A percentile compares a stretch with the other conserved stretches of the same genome.
phyloP scores from a whole-genome alignment of 177 flowering plant genomes.

The Telopea speciosissima region DNA sequence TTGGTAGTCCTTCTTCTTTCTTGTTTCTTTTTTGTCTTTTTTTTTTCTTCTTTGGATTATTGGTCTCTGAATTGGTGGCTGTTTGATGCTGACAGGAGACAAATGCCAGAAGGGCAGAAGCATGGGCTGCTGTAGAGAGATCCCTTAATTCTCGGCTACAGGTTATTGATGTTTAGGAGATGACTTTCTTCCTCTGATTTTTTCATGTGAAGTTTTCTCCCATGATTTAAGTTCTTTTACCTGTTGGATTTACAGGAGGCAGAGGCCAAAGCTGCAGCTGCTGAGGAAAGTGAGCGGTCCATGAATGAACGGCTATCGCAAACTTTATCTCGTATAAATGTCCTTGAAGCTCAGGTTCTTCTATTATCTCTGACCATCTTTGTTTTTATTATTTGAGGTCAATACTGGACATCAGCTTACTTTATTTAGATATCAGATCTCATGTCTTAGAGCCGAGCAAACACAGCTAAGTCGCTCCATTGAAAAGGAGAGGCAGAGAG shows the following conservation, averaged over 20 bases:
- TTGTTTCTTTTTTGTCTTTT: no score
- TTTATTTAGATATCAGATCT: constrained; percentile 46
- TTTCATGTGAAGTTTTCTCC: background rate
- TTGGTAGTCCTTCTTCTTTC: background rate
- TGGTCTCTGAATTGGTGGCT: background rate
- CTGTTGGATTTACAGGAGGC: constrained; percentile 63
- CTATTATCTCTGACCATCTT: constrained; percentile 5
- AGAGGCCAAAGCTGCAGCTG: constrained; percentile 88
- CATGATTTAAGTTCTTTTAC: background rate
- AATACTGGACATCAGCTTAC: constrained; percentile 12
- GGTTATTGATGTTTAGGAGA: constrained; percentile 36
- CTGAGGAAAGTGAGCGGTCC: constrained; percentile 89
- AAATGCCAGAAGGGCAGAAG: constrained; percentile 79
- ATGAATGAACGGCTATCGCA: constrained; percentile 93
- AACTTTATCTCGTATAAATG: constrained; percentile 90
- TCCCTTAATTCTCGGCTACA: constrained; percentile 81
- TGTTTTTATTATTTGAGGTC: background rate
- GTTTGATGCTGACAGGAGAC: constrained; percentile 66
- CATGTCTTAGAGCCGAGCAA: constrained; percentile 96
- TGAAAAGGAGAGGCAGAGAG: constrained; percentile 96
- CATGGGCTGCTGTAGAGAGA: constrained; percentile 98
- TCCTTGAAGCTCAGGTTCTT: constrained; percentile 96
- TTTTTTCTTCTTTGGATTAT: no score
- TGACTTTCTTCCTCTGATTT: background rate
- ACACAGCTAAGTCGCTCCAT: constrained; percentile 80